Base-by-base conservation (phyloP, 305 asterid genomes). In the Rubia peregrina region DNA sequence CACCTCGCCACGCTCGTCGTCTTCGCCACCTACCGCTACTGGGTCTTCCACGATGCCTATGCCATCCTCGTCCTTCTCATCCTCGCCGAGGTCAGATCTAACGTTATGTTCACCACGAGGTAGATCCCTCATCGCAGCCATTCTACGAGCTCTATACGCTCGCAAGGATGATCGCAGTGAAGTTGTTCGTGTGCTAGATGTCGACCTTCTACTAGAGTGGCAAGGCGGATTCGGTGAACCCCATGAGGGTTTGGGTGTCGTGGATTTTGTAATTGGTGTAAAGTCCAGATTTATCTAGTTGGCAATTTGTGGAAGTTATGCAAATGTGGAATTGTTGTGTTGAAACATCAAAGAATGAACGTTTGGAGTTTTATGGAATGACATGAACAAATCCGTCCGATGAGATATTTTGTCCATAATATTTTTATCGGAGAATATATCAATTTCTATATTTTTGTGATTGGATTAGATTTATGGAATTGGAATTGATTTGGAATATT, bases 1-100 rank as follows among this genome's bases (percentile, higher is more conserved):
- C 98, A 94, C 74, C 49, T 91, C 61, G 94, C 90, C 62, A 91
- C 96, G 1, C 81, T 94, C 13, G 91, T 89, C 87, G 98, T 94
- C 13, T 91, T 94, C 80, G 14, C 87, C 63, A 90, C 97, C 33
- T 91, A 97, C 71, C 92, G 98, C 5, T 91, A 79, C 82, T 33
- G 85, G 17, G 97, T 87, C 2, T 69, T 61, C 17, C 98, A 88
- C 55, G 98, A 96, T 7, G 96, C 96, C 10, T 83, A 83, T 48
- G 89, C 95, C 0, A 82, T 94, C 62, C 85, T 94, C 56, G 91
- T 83, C 30, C 89, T 90, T 16, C 64, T 94, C 76, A 75, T 86
- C 33, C 74, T 94, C 16, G 99, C 99, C 2, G 99, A 94, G 83
- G 90, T 87, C 13, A 81, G 84, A 64, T 65, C 81, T 26, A 97